Evolutionary conservation across 495 filamentous ascomycete genomes (phyloP).

Genomic region (Haplographium delicatum): DNA sequence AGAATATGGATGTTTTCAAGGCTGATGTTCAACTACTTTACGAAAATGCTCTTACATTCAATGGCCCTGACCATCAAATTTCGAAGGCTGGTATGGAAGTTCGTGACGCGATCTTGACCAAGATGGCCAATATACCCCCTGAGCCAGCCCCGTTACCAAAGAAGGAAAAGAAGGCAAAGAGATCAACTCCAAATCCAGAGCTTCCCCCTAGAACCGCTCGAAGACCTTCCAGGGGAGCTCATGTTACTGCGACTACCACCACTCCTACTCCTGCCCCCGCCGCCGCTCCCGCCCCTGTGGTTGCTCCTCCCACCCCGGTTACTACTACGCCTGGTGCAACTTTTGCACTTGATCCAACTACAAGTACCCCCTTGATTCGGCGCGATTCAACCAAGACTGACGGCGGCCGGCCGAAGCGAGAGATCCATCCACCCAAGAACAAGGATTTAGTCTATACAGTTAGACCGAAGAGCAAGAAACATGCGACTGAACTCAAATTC

Average conservation of each 20-base stretch:
- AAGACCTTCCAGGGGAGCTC: slow-evolving; percentile 30
- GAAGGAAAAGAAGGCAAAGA: slow-evolving; percentile 40
- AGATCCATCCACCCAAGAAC: slow-evolving; percentile 84
- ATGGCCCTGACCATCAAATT: slow-evolving; percentile 70
- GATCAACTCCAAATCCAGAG: slow-evolving; percentile 42
- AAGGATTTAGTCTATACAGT: slow-evolving; percentile 82
- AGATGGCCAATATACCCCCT: slow-evolving; percentile 15
- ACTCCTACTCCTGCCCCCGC: slow-evolving; percentile 37
- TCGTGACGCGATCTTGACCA: slow-evolving; percentile 16
- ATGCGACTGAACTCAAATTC: slow-evolving; percentile 81
- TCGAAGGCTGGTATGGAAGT: slow-evolving; percentile 45
- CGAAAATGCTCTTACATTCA: slow-evolving; percentile 72
- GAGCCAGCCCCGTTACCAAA: slow-evolving; percentile 4
- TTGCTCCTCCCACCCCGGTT: slow-evolving; percentile 38
- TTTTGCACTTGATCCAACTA: slow-evolving; percentile 70
- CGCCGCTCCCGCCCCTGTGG: slow-evolving; percentile 76
- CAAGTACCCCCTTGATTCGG: slow-evolving; percentile 86
- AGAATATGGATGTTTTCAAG: slow-evolving; percentile 56
- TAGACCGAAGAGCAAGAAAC: slow-evolving; percentile 87
- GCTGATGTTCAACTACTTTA: slow-evolving; percentile 71
- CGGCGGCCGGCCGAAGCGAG: slow-evolving; percentile 78
- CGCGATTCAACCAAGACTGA: slow-evolving; percentile 75
- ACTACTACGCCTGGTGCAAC: slow-evolving; percentile 37
- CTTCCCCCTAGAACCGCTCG: slow-evolving; percentile 33
- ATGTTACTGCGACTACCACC: slow-evolving; percentile 34